A percentile compares a stretch with the other conserved stretches of the same genome.
phyloP scores from a whole-genome alignment of 371 early-diverging fungal genomes.

The Zychaea mexicana region DNA sequence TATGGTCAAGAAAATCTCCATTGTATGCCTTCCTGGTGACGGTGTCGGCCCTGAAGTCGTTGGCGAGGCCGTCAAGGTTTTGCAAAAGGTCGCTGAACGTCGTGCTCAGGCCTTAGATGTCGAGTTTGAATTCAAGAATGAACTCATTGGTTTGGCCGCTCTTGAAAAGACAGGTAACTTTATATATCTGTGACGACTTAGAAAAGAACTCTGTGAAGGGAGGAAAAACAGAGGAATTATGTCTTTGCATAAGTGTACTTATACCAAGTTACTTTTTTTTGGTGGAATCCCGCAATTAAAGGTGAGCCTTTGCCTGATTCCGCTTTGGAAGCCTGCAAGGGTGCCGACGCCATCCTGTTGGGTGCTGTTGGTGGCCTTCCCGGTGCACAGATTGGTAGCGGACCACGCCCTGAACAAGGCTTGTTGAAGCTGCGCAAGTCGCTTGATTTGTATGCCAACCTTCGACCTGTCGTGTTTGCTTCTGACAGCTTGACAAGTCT shows the following conservation, averaged over 20 bases:
- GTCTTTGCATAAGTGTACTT: no score
- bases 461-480: constrained; percentile 93
- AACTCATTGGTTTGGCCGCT: constrained; percentile 90
- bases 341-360: constrained; percentile 88
- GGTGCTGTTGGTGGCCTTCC: constrained; percentile 95
- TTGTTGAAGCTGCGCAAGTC: constrained; percentile 89
- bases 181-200: constrained; percentile 3
- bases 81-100: constrained; percentile 72
- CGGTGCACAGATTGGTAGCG: constrained; percentile 86
- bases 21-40: constrained; percentile 91
- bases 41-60: constrained; percentile 96
- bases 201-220: no score
- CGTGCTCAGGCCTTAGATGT: constrained; percentile 60
- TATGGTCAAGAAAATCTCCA: constrained; percentile 26
- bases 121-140: constrained; percentile 73
- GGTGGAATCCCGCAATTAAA: no score
- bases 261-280: no score
- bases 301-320: constrained; percentile 84
- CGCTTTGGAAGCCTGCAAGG: constrained; percentile 78
- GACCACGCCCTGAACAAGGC: constrained; percentile 94
- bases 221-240: background rate
- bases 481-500: constrained; percentile 78
- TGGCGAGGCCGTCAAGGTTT: constrained; percentile 86
- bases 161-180: constrained; percentile 85
- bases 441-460: constrained; percentile 92